Conservation (phyloP, 2,329 filamentous ascomycete species). For the Talaromyces sp. region DNA sequence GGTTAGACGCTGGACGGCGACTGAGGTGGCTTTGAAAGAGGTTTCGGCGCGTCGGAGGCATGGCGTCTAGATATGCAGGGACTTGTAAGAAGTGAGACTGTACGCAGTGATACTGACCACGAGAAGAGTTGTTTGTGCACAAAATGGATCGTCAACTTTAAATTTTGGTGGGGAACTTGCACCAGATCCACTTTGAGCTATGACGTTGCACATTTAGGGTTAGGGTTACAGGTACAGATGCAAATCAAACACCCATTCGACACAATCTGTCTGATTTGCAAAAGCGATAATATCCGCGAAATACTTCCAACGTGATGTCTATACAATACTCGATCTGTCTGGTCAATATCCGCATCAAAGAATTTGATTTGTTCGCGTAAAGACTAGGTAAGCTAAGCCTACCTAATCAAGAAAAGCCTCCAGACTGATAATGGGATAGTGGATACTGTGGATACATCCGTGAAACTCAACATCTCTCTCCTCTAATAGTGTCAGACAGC, state of each 20-base stretch:
- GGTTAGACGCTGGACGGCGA: conserved; percentile 6
- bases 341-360: conserved; percentile 23
- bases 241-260: conserved; percentile 74
- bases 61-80: not conserved
- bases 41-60: conserved; percentile 14
- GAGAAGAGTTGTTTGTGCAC: not conserved
- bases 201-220: too few species aligned
- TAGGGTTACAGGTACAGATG: too few species aligned
- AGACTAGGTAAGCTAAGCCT: conserved; percentile 65
- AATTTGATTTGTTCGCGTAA: conserved; percentile 49
- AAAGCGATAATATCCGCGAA: conserved; percentile 59
- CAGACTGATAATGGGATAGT: too few species aligned
- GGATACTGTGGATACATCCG: too few species aligned
- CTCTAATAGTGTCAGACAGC: too few species aligned
- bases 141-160: not conserved
- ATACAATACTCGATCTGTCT: conserved; percentile 48
- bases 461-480: too few species aligned
- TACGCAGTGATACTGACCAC: too few species aligned
- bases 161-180: not conserved
- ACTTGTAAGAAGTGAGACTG: not conserved
- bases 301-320: conserved; percentile 71
- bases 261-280: conserved; percentile 70
- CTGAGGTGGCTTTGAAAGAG: conserved; percentile 14
- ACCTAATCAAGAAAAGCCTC: too few species aligned
- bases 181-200: not conserved